phyloP scores from a whole-genome alignment of 805 yeast genomes.

The Starmerella scarabaei region DNA sequence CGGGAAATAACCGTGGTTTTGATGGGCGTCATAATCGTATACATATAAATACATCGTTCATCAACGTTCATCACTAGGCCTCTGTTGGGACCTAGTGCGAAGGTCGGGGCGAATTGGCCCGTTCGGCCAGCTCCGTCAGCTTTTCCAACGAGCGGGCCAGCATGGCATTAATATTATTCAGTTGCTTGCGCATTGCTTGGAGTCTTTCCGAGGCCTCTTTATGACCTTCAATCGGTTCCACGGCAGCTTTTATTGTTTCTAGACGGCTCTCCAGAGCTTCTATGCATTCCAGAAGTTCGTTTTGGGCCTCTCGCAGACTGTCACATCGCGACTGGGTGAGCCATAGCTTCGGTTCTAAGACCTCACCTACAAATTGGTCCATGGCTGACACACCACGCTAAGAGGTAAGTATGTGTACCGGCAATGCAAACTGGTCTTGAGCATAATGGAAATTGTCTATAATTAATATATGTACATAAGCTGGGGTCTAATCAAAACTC shows the following conservation, averaged over 20 bases:
- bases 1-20: no score
- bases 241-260: neutral
- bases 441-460: neutral
- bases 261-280: conserved; percentile 11
- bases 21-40: no score
- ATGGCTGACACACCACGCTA: no score
- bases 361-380: conserved; percentile 12
- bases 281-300: conserved; percentile 7
- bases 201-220: neutral
- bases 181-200: neutral
- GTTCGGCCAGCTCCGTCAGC: neutral
- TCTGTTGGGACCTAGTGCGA: no score
- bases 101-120: no score
- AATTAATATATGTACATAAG: neutral
- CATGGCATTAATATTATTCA: neutral
- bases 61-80: no score
- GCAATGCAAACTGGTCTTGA: neutral
- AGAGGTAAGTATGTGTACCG: neutral
- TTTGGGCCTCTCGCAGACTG: conserved; percentile 9
- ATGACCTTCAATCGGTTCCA: conserved; percentile 3
- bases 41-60: no score
- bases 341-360: conserved; percentile 11
- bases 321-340: conserved; percentile 10
- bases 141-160: conserved; percentile 1
- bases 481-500: neutral